Evolutionary conservation across 805 yeast genomes (phyloP).

Genomic region (Phaffomyces antillensis): DNA sequence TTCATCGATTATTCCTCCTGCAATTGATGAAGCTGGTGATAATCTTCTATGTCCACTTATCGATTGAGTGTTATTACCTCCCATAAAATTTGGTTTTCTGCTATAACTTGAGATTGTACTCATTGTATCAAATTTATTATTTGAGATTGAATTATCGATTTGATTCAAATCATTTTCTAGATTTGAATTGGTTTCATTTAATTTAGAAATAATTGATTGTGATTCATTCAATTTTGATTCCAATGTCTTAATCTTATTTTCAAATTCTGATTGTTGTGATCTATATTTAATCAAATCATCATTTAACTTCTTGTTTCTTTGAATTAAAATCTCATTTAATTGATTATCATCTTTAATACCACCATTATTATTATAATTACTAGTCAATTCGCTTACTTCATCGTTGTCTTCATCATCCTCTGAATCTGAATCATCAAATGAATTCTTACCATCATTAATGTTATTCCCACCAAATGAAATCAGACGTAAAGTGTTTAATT

Average conservation of each 20-base stretch:
- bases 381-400: slow-evolving; percentile 22
- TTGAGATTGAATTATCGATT: slow-evolving; percentile 31
- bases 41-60: slow-evolving; percentile 27
- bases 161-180: slow-evolving; percentile 70
- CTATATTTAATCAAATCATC: slow-evolving; percentile 63
- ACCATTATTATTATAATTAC: slow-evolving; percentile 4
- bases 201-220: slow-evolving; percentile 32
- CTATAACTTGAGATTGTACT: slow-evolving; percentile 39
- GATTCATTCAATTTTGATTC: slow-evolving; percentile 29
- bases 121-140: slow-evolving; percentile 40
- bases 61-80: slow-evolving; percentile 8
- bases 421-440: slow-evolving; percentile 15
- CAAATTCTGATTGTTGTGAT: slow-evolving; percentile 45
- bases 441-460: slow-evolving; percentile 17
- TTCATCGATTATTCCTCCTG: slow-evolving; percentile 33
- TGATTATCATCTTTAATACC: slow-evolving; percentile 12
- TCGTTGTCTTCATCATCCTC: slow-evolving; percentile 20
- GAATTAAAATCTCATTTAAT: slow-evolving; percentile 54
- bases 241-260: slow-evolving; percentile 33
- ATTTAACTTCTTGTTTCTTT: slow-evolving; percentile 67
- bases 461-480: slow-evolving; percentile 71
- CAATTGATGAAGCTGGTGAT: slow-evolving; percentile 48
- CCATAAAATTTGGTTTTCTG: slow-evolving; percentile 28
- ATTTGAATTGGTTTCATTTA: slow-evolving; percentile 44
- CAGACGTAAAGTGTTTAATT: slow-evolving; percentile 61